Base-by-base conservation (phyloP, 768 basidiomycete species). In the Kondoa subrosea region DNA sequence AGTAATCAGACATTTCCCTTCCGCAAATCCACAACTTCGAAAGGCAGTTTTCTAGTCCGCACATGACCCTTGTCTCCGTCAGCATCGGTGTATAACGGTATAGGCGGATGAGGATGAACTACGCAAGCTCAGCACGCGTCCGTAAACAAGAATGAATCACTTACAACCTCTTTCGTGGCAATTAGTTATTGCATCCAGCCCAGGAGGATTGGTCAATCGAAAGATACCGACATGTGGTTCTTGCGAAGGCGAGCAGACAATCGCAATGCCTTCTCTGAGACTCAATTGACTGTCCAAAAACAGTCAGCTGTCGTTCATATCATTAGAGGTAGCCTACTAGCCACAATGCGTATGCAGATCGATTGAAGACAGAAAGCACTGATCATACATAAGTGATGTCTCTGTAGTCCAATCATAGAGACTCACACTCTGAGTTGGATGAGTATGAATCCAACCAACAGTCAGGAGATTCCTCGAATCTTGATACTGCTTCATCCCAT, bases 331-430 rank as follows among this genome's bases (percentile, higher is more conserved):
- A 21, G 40, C 40, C 21, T 21, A 50, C 40, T 91, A 95, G 4
- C 83, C 86, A 0, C 87, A 85, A 76, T 92, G 91, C 1, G 90
- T 92, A 73, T 95, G 91, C 26, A 95, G 77, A 76, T 93, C 91
- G 21, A 92, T 85, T 4, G 90, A 92, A 3, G 90, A 91, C 87
- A 93, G 90, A 79, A 95, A 95, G 77, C 89, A 91, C 66, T 86
- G 90, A 2, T 88, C 86, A 0, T 90, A 90, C 89, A 91, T 77
- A 91, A 90, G 72, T 92, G 92, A 89, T 91, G 74, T 57, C 1
- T 30, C 31, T 26, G 15, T 16, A 8, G 56, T 30, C 21, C n/a
- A n/a, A n/a, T 34, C 32, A 27, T 33, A 64, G 17, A 30, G 29
- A 14, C 34, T 29, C 27, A 65, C 31, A 8, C 30, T 34, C 3